These are phyloP conservation scores for Knufia fluminis DNA, from an alignment of 2,329 filamentous ascomycete genomes.

Conservation along the genomic window DNA sequence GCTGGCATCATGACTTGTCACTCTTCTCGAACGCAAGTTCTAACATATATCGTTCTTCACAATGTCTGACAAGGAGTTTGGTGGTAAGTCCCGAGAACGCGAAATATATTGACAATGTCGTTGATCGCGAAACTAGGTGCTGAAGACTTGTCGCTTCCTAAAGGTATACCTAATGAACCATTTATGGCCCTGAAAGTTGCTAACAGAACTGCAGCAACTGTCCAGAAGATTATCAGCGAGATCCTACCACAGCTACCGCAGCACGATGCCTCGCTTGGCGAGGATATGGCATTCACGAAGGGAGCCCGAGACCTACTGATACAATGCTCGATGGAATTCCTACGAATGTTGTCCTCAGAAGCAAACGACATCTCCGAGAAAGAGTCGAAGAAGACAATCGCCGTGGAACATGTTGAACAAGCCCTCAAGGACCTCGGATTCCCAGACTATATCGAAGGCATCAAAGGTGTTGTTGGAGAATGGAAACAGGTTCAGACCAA, in stretches of 20 bases:
- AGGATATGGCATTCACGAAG: slow-evolving; percentile 59
- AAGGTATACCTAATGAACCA: slow-evolving; percentile 34
- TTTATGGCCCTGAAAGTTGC: neutral
- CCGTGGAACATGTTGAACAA: slow-evolving; percentile 93
- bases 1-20: slow-evolving; percentile 9
- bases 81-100: slow-evolving; percentile 17
- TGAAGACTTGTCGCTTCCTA: slow-evolving; percentile 52
- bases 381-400: slow-evolving; percentile 98
- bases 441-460: slow-evolving; percentile 79
- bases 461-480: slow-evolving; percentile 75
- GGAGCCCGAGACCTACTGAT: slow-evolving; percentile 92
- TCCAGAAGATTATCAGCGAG: slow-evolving; percentile 82
- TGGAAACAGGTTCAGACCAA: slow-evolving; percentile 93
- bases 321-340: slow-evolving; percentile 98
- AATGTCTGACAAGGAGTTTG: slow-evolving; percentile 50
- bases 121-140: slow-evolving; percentile 32
- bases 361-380: slow-evolving; percentile 98
- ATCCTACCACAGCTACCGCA: slow-evolving; percentile 57
- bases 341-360: slow-evolving; percentile 95
- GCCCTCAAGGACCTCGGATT: slow-evolving; percentile 90
- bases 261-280: slow-evolving; percentile 46
- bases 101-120: neutral
- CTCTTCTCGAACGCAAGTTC: neutral
- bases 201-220: slow-evolving; percentile 44
- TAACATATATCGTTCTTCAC: neutral